Percentiles rank a stretch among this genome's conserved stretches.
These are phyloP conservation scores for Malassezia vespertilionis DNA, from an alignment of 1,284 basidiomycete species.

Conservation along the genomic window DNA sequence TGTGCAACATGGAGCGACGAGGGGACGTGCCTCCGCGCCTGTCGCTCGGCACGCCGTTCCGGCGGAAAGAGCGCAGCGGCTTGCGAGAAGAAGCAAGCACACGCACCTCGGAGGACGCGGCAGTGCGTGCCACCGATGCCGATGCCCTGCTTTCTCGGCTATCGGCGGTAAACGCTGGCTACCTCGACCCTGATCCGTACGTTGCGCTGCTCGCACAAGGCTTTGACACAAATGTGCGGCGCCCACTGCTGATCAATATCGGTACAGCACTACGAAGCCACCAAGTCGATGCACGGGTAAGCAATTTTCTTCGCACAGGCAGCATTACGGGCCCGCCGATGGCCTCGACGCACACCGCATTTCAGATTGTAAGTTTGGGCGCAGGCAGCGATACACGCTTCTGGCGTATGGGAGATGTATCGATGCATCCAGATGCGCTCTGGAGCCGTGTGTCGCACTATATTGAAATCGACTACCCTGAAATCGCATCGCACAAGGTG, in stretches of 20 bases:
- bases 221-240: constrained; percentile 53
- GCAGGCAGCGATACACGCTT: constrained; percentile 86
- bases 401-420: constrained; percentile 64
- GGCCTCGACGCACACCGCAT: constrained; percentile 49
- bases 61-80: background rate
- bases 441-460: constrained; percentile 52
- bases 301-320: constrained; percentile 56
- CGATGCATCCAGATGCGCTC: constrained; percentile 46
- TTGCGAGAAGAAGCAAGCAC: background rate
- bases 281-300: constrained; percentile 68
- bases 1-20: no score
- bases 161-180: constrained; percentile 17
- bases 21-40: constrained; percentile 6
- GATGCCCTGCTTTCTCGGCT: constrained; percentile 19
- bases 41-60: constrained; percentile 8
- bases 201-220: background rate
- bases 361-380: constrained; percentile 77
- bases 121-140: constrained; percentile 19
- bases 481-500: constrained; percentile 70
- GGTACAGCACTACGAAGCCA: constrained; percentile 78
- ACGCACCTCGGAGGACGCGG: constrained; percentile 2
- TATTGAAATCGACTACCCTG: constrained; percentile 79
- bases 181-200: constrained; percentile 14
- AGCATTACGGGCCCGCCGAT: background rate
- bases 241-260: constrained; percentile 78